A percentile compares a stretch with the other conserved stretches of the same genome.
Evolutionary conservation across 306 rosid genomes (phyloP).

Genomic region (Vigna nakashimae): DNA sequence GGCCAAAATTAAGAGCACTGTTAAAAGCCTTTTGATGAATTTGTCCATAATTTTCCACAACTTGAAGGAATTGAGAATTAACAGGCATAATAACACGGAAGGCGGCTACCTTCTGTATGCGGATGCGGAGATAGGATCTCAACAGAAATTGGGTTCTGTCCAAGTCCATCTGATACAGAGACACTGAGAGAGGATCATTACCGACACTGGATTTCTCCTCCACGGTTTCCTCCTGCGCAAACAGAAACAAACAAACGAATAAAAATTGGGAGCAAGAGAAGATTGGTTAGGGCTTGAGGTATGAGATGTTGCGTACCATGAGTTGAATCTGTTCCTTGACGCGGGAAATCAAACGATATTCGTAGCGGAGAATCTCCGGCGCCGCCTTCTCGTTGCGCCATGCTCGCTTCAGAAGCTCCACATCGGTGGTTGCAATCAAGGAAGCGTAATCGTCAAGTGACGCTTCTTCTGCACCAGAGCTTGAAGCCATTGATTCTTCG

Average conservation of each 20-base stretch:
- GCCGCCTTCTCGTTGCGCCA: constrained; percentile 62
- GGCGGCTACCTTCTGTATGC: constrained; percentile 77
- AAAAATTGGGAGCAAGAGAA: not conserved
- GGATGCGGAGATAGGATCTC: constrained; percentile 85
- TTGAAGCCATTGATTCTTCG: constrained; percentile 46
- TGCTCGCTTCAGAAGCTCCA: constrained; percentile 55
- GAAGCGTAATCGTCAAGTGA: constrained; percentile 49
- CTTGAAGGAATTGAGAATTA: not conserved
- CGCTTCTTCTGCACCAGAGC: constrained; percentile 53
- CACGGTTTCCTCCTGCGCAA: constrained; percentile 79
- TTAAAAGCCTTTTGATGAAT: not conserved
- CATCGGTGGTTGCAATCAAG: constrained; percentile 51
- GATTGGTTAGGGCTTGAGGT: constrained; percentile 17
- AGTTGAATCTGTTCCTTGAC: constrained; percentile 69
- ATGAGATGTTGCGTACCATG: constrained; percentile 51
- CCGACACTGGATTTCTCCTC: constrained; percentile 67
- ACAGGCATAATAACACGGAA: not conserved
- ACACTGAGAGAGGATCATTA: constrained; percentile 70
- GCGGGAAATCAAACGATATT: constrained; percentile 63
- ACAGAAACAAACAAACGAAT: not conserved
- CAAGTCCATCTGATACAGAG: constrained; percentile 96
- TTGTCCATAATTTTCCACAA: not conserved
- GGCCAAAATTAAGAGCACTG: not conserved
- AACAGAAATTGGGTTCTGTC: constrained; percentile 85
- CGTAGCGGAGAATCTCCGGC: constrained; percentile 69